phyloP scores from a whole-genome alignment of 441 rosid genomes.

The Flueggea neowawraea region DNA sequence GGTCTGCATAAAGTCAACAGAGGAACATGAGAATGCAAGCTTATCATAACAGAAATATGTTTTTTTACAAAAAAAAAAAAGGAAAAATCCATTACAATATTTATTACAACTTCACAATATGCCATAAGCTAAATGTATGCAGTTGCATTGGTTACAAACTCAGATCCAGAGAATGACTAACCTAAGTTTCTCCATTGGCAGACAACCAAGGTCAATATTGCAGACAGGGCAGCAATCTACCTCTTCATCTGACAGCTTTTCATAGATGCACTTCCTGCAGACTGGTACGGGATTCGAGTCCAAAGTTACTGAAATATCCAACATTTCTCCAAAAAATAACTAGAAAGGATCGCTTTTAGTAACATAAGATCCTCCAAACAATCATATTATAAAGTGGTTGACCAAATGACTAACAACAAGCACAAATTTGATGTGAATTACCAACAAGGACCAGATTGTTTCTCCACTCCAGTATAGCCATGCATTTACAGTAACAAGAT shows the following conservation, averaged over 20 bases:
- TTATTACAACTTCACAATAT: no score
- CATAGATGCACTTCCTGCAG: constrained; percentile 72
- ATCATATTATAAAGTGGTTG: no score
- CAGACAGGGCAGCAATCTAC: constrained; percentile 71
- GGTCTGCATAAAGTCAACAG: constrained; percentile 42
- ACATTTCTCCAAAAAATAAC: neutral
- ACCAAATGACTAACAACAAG: no score
- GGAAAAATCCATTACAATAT: no score
- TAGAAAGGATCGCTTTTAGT: neutral
- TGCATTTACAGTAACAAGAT: no score
- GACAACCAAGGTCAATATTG: constrained; percentile 58
- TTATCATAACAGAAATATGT: neutral
- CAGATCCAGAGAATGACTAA: constrained; percentile 5
- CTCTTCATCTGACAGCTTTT: constrained; percentile 64
- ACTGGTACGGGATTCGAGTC: constrained; percentile 30
- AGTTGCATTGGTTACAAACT: no score
- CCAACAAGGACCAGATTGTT: no score
- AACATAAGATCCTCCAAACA: no score
- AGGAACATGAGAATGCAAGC: constrained; percentile 5
- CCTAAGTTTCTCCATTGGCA: constrained; percentile 73
- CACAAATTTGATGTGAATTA: no score
- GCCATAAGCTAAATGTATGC: no score
- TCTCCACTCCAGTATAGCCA: no score
- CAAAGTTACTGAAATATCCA: constrained; percentile 19
- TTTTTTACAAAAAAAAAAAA: no score